Evolutionary conservation across 2,329 filamentous ascomycete genomes (phyloP), one percentile per base, ranked within the genome.

Genomic region (Periconia macrospinosa): DNA sequence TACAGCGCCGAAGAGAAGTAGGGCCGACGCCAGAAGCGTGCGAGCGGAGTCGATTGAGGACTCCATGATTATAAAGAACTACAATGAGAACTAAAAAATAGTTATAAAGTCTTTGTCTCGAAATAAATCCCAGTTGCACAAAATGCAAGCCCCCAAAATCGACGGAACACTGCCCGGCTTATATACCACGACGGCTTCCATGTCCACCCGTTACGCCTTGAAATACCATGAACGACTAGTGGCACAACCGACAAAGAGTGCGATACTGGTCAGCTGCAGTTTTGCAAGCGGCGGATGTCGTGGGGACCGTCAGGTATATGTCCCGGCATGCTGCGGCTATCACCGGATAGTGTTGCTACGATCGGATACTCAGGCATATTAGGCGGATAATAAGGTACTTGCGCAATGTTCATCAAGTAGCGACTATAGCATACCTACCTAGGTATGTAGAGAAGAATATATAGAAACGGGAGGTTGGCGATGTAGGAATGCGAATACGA

Each of bases 131-230:
- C 23, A 27, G 3, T 27, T 27, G 23, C 23, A 27, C 23, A 27
- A 8, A 3, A 27, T 27, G 23, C 23, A 27, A 27, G 23, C 5
- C 23, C 23, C 5, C 23, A 3, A 27, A 27, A 8, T 27, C 23
- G 23, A 27, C 23, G 15, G 33, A 37, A 37, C 33, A 37, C 6
- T 14, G 13, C 8, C 49, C 30, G 20, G 18, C 11, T 20, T 41
- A 44, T 69, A 65, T 60, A 60, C 33, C 60, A 61, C 57, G 30
- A 18, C 23, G 15, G 13, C 35, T 13, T 61, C 53, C 68, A 59
- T 53, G 45, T 35, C 61, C 67, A 71, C 67, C 68, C 68, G 68
- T 48, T 30, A 8, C 35, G 52, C 63, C 68, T 63, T 53, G 56
- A 65, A 61, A 66, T 65, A 53, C 60, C 63, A 65, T 47, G 41